Evolutionary conservation across 345 rosid species (phyloP), one percentile per base, ranked within the genome.

Genomic region (Eucalyptus decipiens): DNA sequence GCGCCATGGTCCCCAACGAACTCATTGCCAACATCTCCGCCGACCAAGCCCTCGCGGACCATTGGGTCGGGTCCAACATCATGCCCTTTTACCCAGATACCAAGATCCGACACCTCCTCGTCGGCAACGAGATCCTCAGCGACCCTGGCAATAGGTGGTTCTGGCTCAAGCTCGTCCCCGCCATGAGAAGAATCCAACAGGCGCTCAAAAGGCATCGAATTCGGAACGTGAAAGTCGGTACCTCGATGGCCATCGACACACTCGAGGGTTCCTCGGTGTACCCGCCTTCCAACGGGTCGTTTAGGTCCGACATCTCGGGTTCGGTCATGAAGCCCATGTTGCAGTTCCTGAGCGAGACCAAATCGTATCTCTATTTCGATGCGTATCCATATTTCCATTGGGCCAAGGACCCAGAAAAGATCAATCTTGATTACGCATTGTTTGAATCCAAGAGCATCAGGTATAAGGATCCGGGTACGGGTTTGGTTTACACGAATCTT

Each of bases 201-300:
- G 92, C 98, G 4, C 88, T 97, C 9, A 94, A 91, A 88, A 43
- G 90, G 48, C 92, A 87, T 28, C 89, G 90, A 5, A 90, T 95
- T 9, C 88, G 54, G 12, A 97, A 95, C 62, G 91, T 97, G 89
- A 97, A 96, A 92, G 97, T 97, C 0, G 95, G 98, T 5, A 96
- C 96, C 6, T 89, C 97, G 4, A 91, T 94, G 85, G 96, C 98
- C 13, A 90, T 92, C 86, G 97, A 95, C 28, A 95, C 95, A 32
- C 93, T 97, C 11, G 43, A 32, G 80, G 43, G 12, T 69, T 90
- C 94, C 54, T 90, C 97, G 0, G 94, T 96, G 14, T 97, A 93
- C 80, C 99, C 98, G 6, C 99, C 99, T 1, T 98, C 99, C 0
- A 95, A 93, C 88, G 99, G 98, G 2, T 93, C 97, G 21, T 98